These are phyloP conservation scores for Pseudonitzschia multiseries DNA, from an alignment of 108 stramenopile species.

Conservation along the genomic window DNA sequence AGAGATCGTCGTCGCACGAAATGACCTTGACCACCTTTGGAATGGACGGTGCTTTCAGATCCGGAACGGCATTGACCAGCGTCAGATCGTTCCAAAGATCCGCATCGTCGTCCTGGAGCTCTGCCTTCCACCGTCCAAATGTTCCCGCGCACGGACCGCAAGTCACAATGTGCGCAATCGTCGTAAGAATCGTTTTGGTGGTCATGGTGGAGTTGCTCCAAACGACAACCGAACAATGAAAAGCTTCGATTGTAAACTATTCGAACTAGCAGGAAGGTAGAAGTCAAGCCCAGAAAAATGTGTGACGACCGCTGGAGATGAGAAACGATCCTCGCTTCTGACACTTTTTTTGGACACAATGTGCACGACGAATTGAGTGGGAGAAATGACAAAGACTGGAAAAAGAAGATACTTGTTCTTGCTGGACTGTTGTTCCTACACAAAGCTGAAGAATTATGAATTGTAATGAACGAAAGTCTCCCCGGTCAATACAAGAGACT, in stretches of 20 bases:
- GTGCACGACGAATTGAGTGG: neutral
- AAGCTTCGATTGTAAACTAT: neutral
- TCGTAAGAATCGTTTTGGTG: neutral
- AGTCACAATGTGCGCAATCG: neutral
- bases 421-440: neutral
- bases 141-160: constrained; percentile 4
- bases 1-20: constrained; percentile 21
- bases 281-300: neutral
- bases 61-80: constrained; percentile 12
- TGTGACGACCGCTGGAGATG: neutral
- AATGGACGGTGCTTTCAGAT: constrained; percentile 9
- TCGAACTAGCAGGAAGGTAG: no score
- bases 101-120: constrained; percentile 18
- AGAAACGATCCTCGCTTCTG: neutral
- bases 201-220: neutral
- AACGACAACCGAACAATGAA: neutral
- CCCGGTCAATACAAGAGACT: constrained; percentile 1
- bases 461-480: constrained; percentile 3
- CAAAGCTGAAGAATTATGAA: constrained; percentile 13
- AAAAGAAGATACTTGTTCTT: neutral
- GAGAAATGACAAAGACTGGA: constrained; percentile 1
- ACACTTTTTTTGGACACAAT: neutral
- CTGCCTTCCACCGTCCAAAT: constrained; percentile 13
- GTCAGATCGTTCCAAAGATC: constrained; percentile 28
- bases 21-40: constrained; percentile 24